A percentile compares a stretch with the other conserved stretches of the same genome.
Evolutionary conservation across 805 yeast genomes (phyloP).

Genomic region (Vanderwaltozyma tropicalis): DNA sequence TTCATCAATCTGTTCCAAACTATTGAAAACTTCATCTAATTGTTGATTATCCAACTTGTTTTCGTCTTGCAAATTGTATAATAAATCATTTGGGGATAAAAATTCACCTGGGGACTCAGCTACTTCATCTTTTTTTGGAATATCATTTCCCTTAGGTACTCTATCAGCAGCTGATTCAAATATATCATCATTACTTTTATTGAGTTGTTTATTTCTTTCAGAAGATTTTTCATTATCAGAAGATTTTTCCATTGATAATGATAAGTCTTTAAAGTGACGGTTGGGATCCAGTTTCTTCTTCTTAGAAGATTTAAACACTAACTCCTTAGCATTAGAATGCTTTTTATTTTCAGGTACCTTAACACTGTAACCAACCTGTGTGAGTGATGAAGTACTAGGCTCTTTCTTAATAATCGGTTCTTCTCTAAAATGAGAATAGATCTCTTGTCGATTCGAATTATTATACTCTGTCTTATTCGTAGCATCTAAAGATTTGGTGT

Average conservation of each 20-base stretch:
- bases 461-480: too few species aligned
- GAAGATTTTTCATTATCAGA: too few species aligned
- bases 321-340: neutral
- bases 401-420: neutral
- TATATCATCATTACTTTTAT: too few species aligned
- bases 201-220: too few species aligned
- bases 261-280: neutral
- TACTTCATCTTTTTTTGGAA: neutral
- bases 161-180: too few species aligned
- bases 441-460: too few species aligned
- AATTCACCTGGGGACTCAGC: slow-evolving; percentile 7
- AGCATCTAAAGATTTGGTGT: neutral
- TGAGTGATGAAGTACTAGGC: neutral
- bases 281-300: neutral
- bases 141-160: too few species aligned
- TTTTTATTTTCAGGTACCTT: neutral
- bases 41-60: neutral
- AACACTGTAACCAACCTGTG: neutral
- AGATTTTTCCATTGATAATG: too few species aligned
- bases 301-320: neutral
- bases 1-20: slow-evolving; percentile 3
- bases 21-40: neutral
- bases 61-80: slow-evolving; percentile 1
- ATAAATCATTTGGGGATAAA: slow-evolving; percentile 2
- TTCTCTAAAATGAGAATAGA: too few species aligned